Conservation (phyloP, 1,139 yeast species). For the Yamadazyma sp. region DNA sequence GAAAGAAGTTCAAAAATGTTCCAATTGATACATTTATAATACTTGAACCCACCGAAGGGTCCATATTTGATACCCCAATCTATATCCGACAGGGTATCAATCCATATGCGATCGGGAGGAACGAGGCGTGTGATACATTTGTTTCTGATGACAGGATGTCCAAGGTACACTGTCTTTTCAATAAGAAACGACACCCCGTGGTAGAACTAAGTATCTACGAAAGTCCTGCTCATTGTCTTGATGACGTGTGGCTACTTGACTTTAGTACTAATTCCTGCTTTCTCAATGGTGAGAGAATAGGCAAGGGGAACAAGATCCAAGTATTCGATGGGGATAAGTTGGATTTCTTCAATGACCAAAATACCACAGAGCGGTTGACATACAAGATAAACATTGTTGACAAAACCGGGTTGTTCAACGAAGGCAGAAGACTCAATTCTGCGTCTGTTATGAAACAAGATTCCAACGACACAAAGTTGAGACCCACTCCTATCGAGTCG, state of each 20-base stretch:
- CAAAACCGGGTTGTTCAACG: constrained; percentile 56
- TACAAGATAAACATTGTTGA: constrained; percentile 54
- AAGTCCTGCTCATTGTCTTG: constrained; percentile 66
- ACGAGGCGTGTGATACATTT: constrained; percentile 55
- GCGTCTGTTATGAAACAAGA: constrained; percentile 25
- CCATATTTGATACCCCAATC: constrained; percentile 42
- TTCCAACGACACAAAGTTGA: constrained; percentile 26
- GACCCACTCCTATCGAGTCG: constrained; percentile 26
- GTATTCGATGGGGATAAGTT: constrained; percentile 65
- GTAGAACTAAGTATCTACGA: constrained; percentile 52
- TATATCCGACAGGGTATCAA: constrained; percentile 61
- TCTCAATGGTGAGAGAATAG: constrained; percentile 59
- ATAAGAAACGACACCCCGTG: constrained; percentile 59
- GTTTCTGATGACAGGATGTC: constrained; percentile 78
- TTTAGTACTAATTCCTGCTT: constrained; percentile 78
- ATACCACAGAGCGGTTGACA: constrained; percentile 49
- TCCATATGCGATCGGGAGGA: constrained; percentile 65
- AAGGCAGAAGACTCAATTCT: constrained; percentile 24
- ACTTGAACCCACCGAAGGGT: constrained; percentile 29
- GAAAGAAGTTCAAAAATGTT: constrained; percentile 9
- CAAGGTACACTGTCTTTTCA: constrained; percentile 74
- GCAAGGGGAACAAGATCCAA: constrained; percentile 61
- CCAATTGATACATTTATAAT: constrained; percentile 31
- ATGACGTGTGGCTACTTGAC: constrained; percentile 81
- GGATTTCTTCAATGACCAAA: constrained; percentile 62